Evolutionary conservation across 495 filamentous ascomycete species (phyloP).

Genomic region (Penicillium parvum): DNA sequence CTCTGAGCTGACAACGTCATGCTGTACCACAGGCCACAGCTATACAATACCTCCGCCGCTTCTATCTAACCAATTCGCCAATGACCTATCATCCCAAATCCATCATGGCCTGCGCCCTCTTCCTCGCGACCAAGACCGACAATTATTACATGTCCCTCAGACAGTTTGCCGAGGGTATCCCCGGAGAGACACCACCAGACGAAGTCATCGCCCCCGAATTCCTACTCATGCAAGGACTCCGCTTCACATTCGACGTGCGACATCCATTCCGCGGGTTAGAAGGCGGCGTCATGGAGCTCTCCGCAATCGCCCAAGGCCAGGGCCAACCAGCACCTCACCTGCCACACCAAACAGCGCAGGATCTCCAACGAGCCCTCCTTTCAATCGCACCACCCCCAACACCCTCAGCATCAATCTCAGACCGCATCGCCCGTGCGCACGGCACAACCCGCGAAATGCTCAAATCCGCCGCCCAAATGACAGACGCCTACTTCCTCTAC

Average conservation of each 20-base stretch:
- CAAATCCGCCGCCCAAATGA: conserved; percentile 74
- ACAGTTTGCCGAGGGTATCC: conserved; percentile 59
- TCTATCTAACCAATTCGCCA: conserved; percentile 89
- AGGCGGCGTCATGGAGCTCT: conserved; percentile 79
- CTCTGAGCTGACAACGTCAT: conserved; percentile 1
- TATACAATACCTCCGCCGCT: conserved; percentile 85
- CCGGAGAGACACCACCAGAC: conserved; percentile 59
- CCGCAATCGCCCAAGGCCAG: conserved; percentile 55
- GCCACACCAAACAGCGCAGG: conserved; percentile 32
- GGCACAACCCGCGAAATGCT: conserved; percentile 64
- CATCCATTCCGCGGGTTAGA: conserved; percentile 87
- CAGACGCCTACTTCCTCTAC: conserved; percentile 93
- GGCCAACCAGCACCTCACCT: conserved; percentile 36
- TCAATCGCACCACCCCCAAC: conserved; percentile 23
- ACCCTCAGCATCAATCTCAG: conserved; percentile 26
- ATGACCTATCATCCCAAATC: conserved; percentile 91
- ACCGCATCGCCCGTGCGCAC: conserved; percentile 64
- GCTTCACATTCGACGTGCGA: conserved; percentile 87
- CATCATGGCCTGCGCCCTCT: conserved; percentile 81
- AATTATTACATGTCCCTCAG: conserved; percentile 69
- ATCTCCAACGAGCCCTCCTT: conserved; percentile 30
- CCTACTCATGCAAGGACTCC: conserved; percentile 83
- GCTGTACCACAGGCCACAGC: conserved; percentile 63
- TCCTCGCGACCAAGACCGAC: conserved; percentile 89
- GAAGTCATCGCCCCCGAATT: conserved; percentile 87